Conservation (phyloP, 768 basidiomycete genomes). For the Lactarius akahatsu region DNA sequence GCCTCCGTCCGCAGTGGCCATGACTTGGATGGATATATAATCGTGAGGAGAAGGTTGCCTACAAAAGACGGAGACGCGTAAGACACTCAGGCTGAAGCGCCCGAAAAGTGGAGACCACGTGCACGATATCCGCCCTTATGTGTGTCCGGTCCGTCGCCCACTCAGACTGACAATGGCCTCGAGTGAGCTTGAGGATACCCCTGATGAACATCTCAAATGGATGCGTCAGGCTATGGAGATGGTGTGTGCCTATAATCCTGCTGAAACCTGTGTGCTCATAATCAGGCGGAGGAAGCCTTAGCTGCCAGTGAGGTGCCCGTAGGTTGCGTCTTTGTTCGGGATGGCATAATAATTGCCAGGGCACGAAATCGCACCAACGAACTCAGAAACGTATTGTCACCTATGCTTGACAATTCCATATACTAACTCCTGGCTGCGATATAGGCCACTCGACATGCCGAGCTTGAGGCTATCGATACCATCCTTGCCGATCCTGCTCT, state of each 20-base stretch:
- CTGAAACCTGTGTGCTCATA: constrained; percentile 5
- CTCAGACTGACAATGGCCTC: not conserved
- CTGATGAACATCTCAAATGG: constrained; percentile 51
- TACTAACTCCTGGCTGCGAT: constrained; percentile 18
- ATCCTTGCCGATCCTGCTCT: constrained; percentile 66
- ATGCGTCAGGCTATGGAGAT: constrained; percentile 84
- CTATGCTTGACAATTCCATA: constrained; percentile 2
- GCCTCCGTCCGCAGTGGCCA: constrained; percentile 71
- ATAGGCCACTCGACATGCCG: constrained; percentile 95
- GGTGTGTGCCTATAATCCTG: constrained; percentile 45
- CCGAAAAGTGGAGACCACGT: constrained; percentile 8
- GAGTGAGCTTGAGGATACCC: not conserved
- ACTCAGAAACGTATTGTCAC: constrained; percentile 71
- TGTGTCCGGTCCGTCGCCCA: too few relatives aligned
- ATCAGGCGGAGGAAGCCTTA: constrained; percentile 83
- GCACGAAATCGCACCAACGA: constrained; percentile 95
- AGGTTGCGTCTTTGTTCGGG: constrained; percentile 90
- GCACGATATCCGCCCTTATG: not conserved
- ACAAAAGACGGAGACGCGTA: constrained; percentile 20
- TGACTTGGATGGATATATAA: constrained; percentile 35
- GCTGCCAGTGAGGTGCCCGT: constrained; percentile 89
- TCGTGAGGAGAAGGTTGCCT: not conserved
- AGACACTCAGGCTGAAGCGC: not conserved
- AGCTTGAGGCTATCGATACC: constrained; percentile 92
- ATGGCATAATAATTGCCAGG: constrained; percentile 71